Conservation (phyloP, 164 flowering plant species). For the Chloranthus sessilifolius region DNA sequence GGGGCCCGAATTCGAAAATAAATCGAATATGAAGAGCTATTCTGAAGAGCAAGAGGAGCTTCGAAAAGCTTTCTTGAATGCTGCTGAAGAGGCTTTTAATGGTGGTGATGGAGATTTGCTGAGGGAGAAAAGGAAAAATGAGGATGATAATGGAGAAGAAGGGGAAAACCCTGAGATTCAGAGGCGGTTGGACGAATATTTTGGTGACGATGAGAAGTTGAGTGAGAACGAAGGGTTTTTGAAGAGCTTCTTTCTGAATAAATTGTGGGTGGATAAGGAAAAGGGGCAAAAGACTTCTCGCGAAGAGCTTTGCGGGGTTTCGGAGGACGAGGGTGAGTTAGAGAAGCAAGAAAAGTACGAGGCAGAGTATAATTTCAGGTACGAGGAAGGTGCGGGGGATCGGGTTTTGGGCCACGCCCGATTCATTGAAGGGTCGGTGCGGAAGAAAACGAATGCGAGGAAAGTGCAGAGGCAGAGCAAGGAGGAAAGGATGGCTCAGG, state of each 20-base stretch:
- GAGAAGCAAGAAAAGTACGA: constrained; percentile 71
- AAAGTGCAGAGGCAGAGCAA: constrained; percentile 68
- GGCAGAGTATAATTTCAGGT: constrained; percentile 44
- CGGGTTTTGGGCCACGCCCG: constrained; percentile 65
- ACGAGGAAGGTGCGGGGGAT: constrained; percentile 74
- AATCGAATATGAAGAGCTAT: constrained; percentile 35
- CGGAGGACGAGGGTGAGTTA: constrained; percentile 69
- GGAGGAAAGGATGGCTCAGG: constrained; percentile 65
- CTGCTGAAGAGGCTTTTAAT: constrained; percentile 30
- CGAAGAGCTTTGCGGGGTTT: constrained; percentile 32
- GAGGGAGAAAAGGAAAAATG: constrained; percentile 35
- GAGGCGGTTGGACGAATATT: constrained; percentile 55
- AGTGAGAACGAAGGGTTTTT: constrained; percentile 58
- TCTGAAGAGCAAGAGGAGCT: constrained; percentile 65
- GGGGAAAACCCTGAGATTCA: constrained; percentile 27
- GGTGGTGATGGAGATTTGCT: constrained; percentile 46
- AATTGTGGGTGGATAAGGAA: constrained; percentile 55
- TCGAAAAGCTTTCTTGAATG: constrained; percentile 17
- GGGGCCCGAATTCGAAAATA: constrained; percentile 53
- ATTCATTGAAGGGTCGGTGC: constrained; percentile 62
- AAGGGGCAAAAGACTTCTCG: constrained; percentile 13
- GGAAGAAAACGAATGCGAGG: constrained; percentile 70
- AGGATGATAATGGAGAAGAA: constrained; percentile 17
- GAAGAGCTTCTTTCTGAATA: constrained; percentile 55
- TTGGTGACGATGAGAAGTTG: constrained; percentile 55